Percentiles rank a stretch among this genome's conserved stretches.
phyloP scores from a whole-genome alignment of 805 yeast species.

The Candida endomychidarum region DNA sequence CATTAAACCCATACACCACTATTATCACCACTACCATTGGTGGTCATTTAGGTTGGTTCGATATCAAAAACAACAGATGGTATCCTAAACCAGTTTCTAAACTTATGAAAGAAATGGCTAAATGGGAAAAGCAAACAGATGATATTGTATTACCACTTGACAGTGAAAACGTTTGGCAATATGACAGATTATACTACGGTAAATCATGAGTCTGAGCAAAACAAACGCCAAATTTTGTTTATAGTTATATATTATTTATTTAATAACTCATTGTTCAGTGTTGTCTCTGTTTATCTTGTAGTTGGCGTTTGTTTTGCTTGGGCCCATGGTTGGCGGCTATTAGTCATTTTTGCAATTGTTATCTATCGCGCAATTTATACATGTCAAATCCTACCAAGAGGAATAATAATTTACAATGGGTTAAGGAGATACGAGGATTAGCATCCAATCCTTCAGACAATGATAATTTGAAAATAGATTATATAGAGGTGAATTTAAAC shows the following conservation, averaged over 20 bases:
- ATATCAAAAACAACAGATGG: constrained; percentile 34
- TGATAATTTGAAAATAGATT: constrained; percentile 32
- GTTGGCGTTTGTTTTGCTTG: too few species aligned
- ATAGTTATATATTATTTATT: background rate
- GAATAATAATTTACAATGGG: constrained; percentile 11
- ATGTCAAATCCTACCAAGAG: background rate
- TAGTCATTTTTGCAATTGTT: too few species aligned
- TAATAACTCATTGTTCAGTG: too few species aligned
- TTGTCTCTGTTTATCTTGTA: too few species aligned
- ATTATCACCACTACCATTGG: constrained; percentile 63
- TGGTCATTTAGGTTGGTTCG: constrained; percentile 65
- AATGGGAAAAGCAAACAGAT: constrained; percentile 24
- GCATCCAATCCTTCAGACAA: constrained; percentile 18
- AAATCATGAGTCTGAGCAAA: background rate
- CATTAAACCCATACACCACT: constrained; percentile 56
- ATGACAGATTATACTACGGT: constrained; percentile 27
- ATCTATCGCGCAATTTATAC: background rate
- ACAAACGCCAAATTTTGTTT: too few species aligned
- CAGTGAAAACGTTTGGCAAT: constrained; percentile 29
- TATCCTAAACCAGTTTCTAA: constrained; percentile 37
- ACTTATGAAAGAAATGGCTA: constrained; percentile 32
- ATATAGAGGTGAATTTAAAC: constrained; percentile 34
- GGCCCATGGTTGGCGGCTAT: too few species aligned
- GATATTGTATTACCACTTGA: constrained; percentile 28
- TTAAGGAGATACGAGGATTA: constrained; percentile 16